These are phyloP conservation scores for Baffinella frigidus DNA, from an alignment of 208 protist genomes.

Conservation along the genomic window DNA sequence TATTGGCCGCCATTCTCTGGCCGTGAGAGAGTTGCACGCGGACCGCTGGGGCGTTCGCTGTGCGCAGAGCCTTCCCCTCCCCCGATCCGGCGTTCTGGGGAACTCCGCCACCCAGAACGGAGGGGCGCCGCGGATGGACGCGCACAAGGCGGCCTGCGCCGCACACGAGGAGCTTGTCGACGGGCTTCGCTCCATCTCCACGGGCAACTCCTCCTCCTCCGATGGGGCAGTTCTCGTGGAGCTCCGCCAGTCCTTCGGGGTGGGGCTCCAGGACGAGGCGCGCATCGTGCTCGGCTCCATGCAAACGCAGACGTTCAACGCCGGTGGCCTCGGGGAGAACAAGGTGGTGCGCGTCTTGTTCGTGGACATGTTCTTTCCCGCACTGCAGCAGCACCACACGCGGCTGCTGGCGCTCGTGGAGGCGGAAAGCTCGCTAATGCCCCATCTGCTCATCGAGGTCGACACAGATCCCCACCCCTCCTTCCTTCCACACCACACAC, in stretches of 20 bases:
- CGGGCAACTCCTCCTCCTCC: no score
- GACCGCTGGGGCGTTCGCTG: no score
- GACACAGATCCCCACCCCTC: not conserved
- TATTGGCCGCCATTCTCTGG: no score
- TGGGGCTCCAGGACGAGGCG: no score
- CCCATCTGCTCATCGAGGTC: not conserved
- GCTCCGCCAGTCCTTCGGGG: not conserved
- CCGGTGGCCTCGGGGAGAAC: not conserved
- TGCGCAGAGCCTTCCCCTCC: no score
- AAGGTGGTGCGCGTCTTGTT: not conserved
- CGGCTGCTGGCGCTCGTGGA: not conserved
- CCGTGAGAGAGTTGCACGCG: no score
- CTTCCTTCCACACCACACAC: no score
- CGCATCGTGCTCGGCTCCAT: not conserved
- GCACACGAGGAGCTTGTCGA: not conserved
- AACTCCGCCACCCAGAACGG: no score
- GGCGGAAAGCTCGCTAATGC: not conserved
- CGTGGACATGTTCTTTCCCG: not conserved
- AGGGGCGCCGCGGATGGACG: no score
- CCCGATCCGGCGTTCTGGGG: no score
- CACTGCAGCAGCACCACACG: not conserved
- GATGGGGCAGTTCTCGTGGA: not conserved
- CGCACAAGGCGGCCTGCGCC: no score
- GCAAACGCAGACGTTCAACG: not conserved
- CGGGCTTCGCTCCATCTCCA: not conserved